Percentiles rank a stretch among this genome's conserved stretches.
phyloP scores from a whole-genome alignment of 139 green algal species.

The Chlorella sp. region DNA sequence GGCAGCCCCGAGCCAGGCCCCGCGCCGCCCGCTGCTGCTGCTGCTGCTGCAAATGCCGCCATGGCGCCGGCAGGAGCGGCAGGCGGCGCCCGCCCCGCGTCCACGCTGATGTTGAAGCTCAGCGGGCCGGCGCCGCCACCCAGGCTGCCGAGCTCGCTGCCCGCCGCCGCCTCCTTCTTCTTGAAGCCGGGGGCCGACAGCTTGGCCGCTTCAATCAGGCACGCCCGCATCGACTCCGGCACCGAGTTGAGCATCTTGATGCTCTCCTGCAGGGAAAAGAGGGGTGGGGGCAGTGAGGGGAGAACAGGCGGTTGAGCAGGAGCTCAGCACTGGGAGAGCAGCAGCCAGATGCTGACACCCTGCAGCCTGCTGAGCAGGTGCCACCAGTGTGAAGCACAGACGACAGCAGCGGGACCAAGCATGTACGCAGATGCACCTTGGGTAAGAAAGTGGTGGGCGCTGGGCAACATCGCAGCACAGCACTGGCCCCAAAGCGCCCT shows the following conservation, averaged over 20 bases:
- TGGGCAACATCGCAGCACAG: not conserved
- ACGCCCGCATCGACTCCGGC: conserved; percentile 3
- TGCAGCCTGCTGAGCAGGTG: no score
- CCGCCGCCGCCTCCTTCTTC: not conserved
- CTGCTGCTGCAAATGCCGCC: conserved; percentile 20
- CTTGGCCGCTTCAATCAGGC: conserved; percentile 40
- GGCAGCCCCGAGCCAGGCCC: not conserved
- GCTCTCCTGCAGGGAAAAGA: conserved; percentile 37
- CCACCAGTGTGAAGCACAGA: no score
- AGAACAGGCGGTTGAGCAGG: no score
- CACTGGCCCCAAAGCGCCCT: no score
- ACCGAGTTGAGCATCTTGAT: conserved; percentile 39
- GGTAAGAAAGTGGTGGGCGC: not conserved
- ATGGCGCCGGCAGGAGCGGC: not conserved
- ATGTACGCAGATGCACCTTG: no score
- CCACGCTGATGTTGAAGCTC: conserved; percentile 29
- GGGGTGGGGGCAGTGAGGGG: no score
- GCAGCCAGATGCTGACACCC: not conserved
- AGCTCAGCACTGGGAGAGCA: no score
- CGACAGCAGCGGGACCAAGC: no score
- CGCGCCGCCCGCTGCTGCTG: not conserved
- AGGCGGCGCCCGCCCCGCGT: conserved; percentile 17
- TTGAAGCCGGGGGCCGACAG: conserved; percentile 31
- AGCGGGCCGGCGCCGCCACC: not conserved
- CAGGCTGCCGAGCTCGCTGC: not conserved